Conservation (phyloP, 345 rosid species). For the Salix suchowensis region DNA sequence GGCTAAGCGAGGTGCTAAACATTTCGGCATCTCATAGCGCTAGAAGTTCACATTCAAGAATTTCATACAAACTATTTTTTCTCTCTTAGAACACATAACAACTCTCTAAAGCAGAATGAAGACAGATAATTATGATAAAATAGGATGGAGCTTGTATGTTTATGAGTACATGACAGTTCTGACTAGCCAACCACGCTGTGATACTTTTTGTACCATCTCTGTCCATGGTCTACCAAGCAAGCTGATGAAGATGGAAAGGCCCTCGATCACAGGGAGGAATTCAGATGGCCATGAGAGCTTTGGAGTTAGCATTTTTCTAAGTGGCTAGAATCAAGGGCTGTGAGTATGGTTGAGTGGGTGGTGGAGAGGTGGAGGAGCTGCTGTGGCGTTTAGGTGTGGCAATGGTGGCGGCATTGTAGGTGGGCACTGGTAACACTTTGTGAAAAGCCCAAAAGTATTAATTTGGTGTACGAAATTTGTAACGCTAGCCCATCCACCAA, state of each 20-base stretch:
- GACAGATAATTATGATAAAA: not conserved
- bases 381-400: constrained; percentile 36
- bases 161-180: not conserved
- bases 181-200: not conserved
- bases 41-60: constrained; percentile 10
- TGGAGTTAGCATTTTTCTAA: constrained; percentile 1
- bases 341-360: constrained; percentile 44
- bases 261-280: not conserved
- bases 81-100: constrained; percentile 7
- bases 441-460: constrained; percentile 91
- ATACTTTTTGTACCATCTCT: not conserved
- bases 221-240: constrained; percentile 8
- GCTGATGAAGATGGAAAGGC: not conserved
- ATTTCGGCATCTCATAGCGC: not conserved
- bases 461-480: constrained; percentile 82
- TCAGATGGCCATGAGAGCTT: not conserved
- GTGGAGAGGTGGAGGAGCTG: constrained; percentile 35
- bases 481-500: constrained; percentile 97
- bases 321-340: constrained; percentile 27
- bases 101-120: constrained; percentile 20
- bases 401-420: constrained; percentile 24
- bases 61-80: not conserved
- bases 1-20: not conserved
- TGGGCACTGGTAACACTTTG: constrained; percentile 94
- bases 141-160: not conserved